Percentiles rank a stretch among this genome's conserved stretches.
Conservation (phyloP, 352 stramenopile genomes). For the Thraustochytrium striatum region DNA sequence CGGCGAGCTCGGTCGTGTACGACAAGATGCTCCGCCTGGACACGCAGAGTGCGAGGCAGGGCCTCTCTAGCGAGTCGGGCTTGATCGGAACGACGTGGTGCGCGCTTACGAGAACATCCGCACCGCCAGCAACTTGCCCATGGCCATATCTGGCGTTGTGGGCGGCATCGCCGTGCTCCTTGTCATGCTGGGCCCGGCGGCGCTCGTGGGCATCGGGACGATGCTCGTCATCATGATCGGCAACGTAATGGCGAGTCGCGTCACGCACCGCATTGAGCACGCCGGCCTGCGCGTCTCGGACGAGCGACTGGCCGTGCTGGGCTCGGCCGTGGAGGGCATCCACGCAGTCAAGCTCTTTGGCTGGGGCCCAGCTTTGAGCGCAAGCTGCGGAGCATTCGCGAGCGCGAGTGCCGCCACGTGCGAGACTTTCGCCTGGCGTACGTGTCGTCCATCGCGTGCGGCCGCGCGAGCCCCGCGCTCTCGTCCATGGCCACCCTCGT, state of each 20-base stretch:
- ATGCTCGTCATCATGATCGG: constrained; percentile 18
- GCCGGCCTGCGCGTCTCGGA: constrained; percentile 1
- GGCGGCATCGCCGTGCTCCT: constrained; percentile 19
- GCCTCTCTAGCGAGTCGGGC: constrained; percentile 7
- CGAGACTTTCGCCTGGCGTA: constrained; percentile 23
- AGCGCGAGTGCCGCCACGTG: constrained; percentile 18
- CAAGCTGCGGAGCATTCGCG: constrained; percentile 13
- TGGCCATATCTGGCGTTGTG: constrained; percentile 6
- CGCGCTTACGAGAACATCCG: constrained; percentile 36
- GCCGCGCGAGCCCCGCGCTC: constrained; percentile 25
- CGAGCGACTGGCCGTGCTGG: constrained; percentile 31
- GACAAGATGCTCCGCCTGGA: constrained; percentile 36
- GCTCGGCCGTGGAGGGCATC: constrained; percentile 19
- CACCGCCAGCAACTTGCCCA: constrained; percentile 4
- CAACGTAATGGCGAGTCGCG: constrained; percentile 3
- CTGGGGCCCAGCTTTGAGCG: constrained; percentile 1
- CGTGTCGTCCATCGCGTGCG: constrained; percentile 16
- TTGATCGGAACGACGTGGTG: constrained; percentile 44
- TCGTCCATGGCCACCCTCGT: constrained; percentile 15
- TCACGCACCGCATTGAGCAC: constrained; percentile 27
- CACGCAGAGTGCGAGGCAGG: constrained; percentile 7
- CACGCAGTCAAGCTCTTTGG: constrained; percentile 47
- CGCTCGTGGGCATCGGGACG: constrained; percentile 32
- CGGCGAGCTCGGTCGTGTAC: constrained; percentile 42
- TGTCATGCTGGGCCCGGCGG: background rate